Evolutionary conservation across 2,329 filamentous ascomycete genomes (phyloP), one percentile per base, ranked within the genome.

Genomic region (Colletotrichum liriopes): DNA sequence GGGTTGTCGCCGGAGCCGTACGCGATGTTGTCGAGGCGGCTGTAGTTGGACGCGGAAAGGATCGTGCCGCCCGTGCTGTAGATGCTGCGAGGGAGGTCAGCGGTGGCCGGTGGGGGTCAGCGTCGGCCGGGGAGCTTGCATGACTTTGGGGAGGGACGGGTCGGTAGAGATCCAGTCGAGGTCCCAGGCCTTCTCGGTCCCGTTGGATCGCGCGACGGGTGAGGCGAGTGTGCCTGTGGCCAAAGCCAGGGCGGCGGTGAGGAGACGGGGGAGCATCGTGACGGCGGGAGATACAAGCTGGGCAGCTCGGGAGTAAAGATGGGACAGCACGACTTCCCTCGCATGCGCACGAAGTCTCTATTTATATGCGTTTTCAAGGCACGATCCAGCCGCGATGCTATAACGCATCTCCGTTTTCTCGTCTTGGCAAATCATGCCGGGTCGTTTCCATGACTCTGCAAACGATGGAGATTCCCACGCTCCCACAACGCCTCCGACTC

Each of bases 1-100:
- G 77, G 78, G 0, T 75, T 74, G 4, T 74, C 63, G 1, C 77
- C 78, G 18, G 67, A 63, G 37, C 78, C 79, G 47, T 81, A 82
- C 64, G 77, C 77, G 69, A 80, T 74, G 66, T 80, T 82, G 56
- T 82, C 80, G 0, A 82, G 73, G 4, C 78, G 76, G 65, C 79
- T 79, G 65, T 80, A 79, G 43, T 79, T 80, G 1, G 79, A 82
- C n/a, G 77, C 77, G 2, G 79, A 80, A n/a, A 81, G 71, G 29
- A 81, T 81, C 11, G 78, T 81, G 2, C 78, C 80, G 5, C 74
- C 74, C 0, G 77, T 74, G 58, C 74, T 79, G 49, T 77, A 77
- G 29, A 79, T 75, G n/a, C 55, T 58, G 37, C 29, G 54, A 8
- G 9, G 11, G 20, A 55, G 23, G 55, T 16, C 29, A 39, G 20